A percentile compares a stretch with the other conserved stretches of the same genome.
Evolutionary conservation across 2,329 filamentous ascomycete species (phyloP).

Genomic region (Alternaria consortialis): DNA sequence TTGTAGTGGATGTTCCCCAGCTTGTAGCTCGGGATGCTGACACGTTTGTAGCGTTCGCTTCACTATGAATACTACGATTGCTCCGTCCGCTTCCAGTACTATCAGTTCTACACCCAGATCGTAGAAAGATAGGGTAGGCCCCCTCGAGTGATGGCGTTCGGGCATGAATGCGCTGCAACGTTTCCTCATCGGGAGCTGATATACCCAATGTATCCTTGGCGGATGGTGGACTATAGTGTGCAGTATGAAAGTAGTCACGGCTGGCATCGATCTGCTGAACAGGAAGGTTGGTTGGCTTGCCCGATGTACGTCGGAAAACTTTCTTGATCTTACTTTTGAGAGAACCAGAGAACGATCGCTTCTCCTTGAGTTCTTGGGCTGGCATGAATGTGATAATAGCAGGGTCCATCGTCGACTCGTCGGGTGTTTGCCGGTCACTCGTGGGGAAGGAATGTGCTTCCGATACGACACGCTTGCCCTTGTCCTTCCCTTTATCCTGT

Average conservation of each 20-base stretch:
- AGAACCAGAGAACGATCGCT: constrained; percentile 69
- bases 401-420: constrained; percentile 19
- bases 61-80: constrained; percentile 43
- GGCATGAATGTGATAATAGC: constrained; percentile 35
- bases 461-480: constrained; percentile 25
- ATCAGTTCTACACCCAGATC: constrained; percentile 33
- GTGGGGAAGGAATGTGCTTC: constrained; percentile 25
- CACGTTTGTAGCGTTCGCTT: constrained; percentile 62
- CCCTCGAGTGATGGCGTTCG: constrained; percentile 38
- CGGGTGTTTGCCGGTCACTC: constrained; percentile 16
- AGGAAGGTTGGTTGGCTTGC: constrained; percentile 51
- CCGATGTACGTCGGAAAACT: constrained; percentile 60
- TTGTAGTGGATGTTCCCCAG: constrained; percentile 72
- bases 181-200: constrained; percentile 53
- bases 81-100: constrained; percentile 36
- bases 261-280: constrained; percentile 64
- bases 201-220: constrained; percentile 47
- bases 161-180: constrained; percentile 54
- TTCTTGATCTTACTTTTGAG: constrained; percentile 69
- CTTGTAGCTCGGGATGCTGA: constrained; percentile 68
- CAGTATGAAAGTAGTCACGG: constrained; percentile 49
- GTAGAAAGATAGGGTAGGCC: constrained; percentile 14
- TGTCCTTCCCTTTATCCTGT: constrained; percentile 41
- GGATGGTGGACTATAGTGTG: constrained; percentile 8
- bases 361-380: constrained; percentile 60